These are phyloP conservation scores for Axilococcus clingmanii DNA, from an alignment of 139 green algal genomes.

Conservation along the genomic window DNA sequence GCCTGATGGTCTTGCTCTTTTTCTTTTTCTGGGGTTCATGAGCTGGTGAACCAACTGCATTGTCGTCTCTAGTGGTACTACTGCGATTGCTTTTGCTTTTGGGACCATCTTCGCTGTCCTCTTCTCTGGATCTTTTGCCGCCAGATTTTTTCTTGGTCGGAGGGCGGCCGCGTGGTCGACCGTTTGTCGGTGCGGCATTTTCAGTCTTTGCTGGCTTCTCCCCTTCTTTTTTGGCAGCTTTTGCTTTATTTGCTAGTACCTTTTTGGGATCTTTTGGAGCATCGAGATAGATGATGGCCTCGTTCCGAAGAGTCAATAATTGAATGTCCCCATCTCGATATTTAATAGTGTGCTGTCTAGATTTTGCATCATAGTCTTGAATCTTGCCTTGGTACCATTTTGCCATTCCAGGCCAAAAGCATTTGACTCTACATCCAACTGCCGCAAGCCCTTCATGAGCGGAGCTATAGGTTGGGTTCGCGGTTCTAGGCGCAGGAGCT, in stretches of 20 bases:
- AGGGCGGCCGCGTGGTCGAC: not conserved
- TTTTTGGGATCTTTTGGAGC: slow-evolving; percentile 1
- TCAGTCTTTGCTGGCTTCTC: not conserved
- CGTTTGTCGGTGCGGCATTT: not conserved
- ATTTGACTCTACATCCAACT: slow-evolving; percentile 25
- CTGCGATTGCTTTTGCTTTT: not conserved
- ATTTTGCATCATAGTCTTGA: slow-evolving; percentile 28
- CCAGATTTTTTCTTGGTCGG: not conserved
- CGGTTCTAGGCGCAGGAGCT: slow-evolving; percentile 1
- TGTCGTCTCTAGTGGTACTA: too few species aligned
- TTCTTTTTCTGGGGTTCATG: too few species aligned
- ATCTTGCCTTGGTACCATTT: slow-evolving; percentile 48
- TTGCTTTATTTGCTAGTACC: not conserved
- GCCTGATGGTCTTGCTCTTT: too few species aligned
- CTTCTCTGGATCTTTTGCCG: slow-evolving; percentile 1
- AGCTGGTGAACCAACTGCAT: too few species aligned
- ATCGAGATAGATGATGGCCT: slow-evolving; percentile 40
- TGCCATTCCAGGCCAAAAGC: slow-evolving; percentile 58
- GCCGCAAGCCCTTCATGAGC: slow-evolving; percentile 14
- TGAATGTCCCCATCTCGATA: slow-evolving; percentile 55
- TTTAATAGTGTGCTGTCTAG: slow-evolving; percentile 28
- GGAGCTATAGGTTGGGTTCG: slow-evolving; percentile 34
- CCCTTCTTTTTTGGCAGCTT: not conserved
- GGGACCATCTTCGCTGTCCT: slow-evolving; percentile 1
- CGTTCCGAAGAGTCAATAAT: slow-evolving; percentile 30